Base-by-base conservation (phyloP, 2,329 filamentous ascomycete species). In the Aspergillus vadensis region DNA sequence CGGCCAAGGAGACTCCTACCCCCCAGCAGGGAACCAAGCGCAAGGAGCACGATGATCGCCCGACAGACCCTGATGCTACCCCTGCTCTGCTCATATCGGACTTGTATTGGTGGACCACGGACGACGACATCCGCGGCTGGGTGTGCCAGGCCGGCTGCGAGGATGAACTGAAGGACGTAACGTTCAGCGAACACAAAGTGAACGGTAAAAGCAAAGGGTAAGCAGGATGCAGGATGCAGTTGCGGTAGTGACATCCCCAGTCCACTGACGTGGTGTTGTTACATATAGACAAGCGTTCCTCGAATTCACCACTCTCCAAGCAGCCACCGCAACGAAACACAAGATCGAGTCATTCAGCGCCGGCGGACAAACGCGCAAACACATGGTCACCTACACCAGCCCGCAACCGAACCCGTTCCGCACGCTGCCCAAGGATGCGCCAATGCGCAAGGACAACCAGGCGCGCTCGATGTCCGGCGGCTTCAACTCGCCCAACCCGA, bases 151-250 rank as follows among this genome's bases (percentile, higher is more conserved):
- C 90, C n/a, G 86, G 85, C 2, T 91, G 87, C 67, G 95, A 98
- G 75, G 85, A 88, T 49, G 91, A 97, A 70, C 80, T 98, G 17
- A 92, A 91, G 70, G 95, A 98, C 63, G 87, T 99, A 55, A 97
- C 93, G 0, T 99, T 98, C 76, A 97, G 92, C 70, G 95, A 99
- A 76, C 95, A 98, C 78, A 99, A 99, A 75, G 93, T 98, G 51
- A 99, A 99, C 68, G 95, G 95, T 68, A 99, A 99, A 80, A 97
- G 92, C 79, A 97, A 98, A 81, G 94, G 95, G 93, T 96, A 83
- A 65, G 87, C 36, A 25, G 30, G 27, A 9, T 9, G 17, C 7
- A 12, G 17, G 19, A 23, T 1, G 38, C 17, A 9, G 12, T 10
- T 9, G 19, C 21, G n/a, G 6, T 2, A 2, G 6, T 25, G 23